Percentiles rank a stretch among this genome's conserved stretches.
These are phyloP conservation scores for Dothistroma septosporum DNA, from an alignment of 2,329 filamentous ascomycete species.

Conservation along the genomic window DNA sequence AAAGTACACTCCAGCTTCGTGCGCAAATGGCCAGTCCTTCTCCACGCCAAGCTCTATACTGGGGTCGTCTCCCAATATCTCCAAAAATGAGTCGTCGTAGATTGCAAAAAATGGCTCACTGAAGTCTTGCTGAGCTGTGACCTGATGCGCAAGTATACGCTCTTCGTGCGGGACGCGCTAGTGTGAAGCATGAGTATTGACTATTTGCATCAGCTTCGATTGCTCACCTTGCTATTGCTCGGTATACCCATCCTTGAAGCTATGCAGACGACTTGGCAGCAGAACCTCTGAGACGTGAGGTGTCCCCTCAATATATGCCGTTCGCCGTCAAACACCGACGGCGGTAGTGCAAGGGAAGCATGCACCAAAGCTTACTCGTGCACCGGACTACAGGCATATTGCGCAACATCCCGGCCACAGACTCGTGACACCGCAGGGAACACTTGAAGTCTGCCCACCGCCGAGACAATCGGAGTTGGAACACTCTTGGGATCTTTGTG, in stretches of 20 bases:
- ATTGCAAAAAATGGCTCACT: conserved; percentile 25
- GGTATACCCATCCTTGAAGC: conserved; percentile 13
- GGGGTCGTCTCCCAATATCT: conserved; percentile 25
- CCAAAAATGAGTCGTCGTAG: conserved; percentile 28
- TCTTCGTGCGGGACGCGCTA: conserved; percentile 18
- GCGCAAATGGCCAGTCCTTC: conserved; percentile 31
- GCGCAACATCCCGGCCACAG: background rate
- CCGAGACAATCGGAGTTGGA: background rate
- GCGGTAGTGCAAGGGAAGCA: conserved; percentile 1
- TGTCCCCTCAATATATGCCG: background rate
- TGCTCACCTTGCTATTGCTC: conserved; percentile 18
- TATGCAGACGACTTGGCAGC: background rate
- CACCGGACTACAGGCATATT: background rate
- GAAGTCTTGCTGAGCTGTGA: conserved; percentile 12
- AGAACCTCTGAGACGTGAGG: conserved; percentile 2
- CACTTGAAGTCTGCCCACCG: background rate
- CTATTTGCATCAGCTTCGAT: background rate
- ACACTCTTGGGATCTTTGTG: background rate
- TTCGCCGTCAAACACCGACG: conserved; percentile 10
- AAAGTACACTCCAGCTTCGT: conserved; percentile 39
- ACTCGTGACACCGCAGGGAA: conserved; percentile 2
- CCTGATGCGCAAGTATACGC: conserved; percentile 9
- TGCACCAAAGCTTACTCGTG: conserved; percentile 1
- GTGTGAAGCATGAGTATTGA: background rate
- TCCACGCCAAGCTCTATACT: conserved; percentile 22